Evolutionary conservation across 306 rosid species (phyloP), one percentile per base, ranked within the genome.

Genomic region (Biancaea sappan): DNA sequence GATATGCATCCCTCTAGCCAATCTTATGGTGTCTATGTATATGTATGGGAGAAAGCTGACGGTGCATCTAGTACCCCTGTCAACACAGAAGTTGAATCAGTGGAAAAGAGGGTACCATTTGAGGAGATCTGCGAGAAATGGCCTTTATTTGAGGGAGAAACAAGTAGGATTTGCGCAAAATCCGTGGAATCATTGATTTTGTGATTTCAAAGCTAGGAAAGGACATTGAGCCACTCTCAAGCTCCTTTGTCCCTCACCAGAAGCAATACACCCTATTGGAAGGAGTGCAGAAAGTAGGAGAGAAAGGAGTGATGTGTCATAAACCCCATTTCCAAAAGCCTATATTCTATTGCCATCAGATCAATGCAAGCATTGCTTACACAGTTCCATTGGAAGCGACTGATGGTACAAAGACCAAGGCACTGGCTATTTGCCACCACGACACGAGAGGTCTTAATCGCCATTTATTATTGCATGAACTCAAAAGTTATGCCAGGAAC

Each of bases 401-500:
- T 4, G 80, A 82, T 22, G 91, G 91, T 47, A 64, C 70, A 0
- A 74, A 71, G 21, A 83, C 75, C 22, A 78, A 80, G n/a, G n/a
- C n/a, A n/a, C n/a, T n/a, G n/a, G n/a, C n/a, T n/a, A n/a, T n/a
- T n/a, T n/a, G n/a, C n/a, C n/a, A n/a, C n/a, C n/a, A n/a, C n/a
- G n/a, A n/a, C n/a, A n/a, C n/a, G n/a, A n/a, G n/a, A n/a, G n/a
- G n/a, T n/a, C n/a, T n/a, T n/a, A n/a, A n/a, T n/a, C n/a, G n/a
- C n/a, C n/a, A n/a, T n/a, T n/a, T n/a, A 69, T 87, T 88, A 11
- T 87, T 77, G 54, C 80, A 80, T 63, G 77, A 82, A 0, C 87
- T 87, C 50, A 84, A 87, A n/a, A 34, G 84, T 87, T 10, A 80
- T 62, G 74, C 91, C 91, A 2, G 91, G 89, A 60, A 84, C 81